These are phyloP conservation scores for Venturia pyrina DNA, from an alignment of 2,329 filamentous ascomycete genomes.

Conservation along the genomic window DNA sequence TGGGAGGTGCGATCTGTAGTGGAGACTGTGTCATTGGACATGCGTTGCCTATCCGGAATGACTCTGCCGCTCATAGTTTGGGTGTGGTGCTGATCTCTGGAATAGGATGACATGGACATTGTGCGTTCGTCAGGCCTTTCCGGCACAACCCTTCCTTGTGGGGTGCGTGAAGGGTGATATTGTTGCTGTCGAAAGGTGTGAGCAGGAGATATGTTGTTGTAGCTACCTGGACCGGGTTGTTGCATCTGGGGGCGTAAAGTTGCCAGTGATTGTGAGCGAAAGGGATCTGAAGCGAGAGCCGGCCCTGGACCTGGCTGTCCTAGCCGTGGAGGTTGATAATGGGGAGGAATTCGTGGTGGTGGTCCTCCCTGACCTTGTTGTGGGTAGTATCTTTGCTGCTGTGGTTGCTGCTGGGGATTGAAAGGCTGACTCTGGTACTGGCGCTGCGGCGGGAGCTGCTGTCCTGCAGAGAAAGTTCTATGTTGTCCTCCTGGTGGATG, in stretches of 20 bases:
- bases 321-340: conserved; percentile 40
- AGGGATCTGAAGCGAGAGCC: conserved; percentile 73
- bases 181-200: conserved; percentile 70
- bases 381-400: conserved; percentile 30
- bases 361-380: conserved; percentile 48
- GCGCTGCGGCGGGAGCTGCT: conserved; percentile 3
- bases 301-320: conserved; percentile 40
- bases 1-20: conserved; percentile 17
- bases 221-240: conserved; percentile 31
- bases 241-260: conserved; percentile 65
- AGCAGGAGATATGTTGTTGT: conserved; percentile 50
- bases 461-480: not conserved
- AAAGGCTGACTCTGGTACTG: conserved; percentile 30
- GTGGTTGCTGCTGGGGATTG: conserved; percentile 50
- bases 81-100: conserved; percentile 62
- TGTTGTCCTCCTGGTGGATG: conserved; percentile 2
- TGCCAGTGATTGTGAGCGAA: conserved; percentile 88
- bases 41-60: conserved; percentile 66
- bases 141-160: conserved; percentile 82
- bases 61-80: conserved; percentile 91
- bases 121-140: conserved; percentile 85
- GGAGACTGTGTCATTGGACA: conserved; percentile 32
- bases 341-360: conserved; percentile 37
- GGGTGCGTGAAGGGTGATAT: conserved; percentile 65
- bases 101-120: conserved; percentile 89